phyloP scores from a whole-genome alignment of 345 rosid species.

The Eucalyptus urophylla region DNA sequence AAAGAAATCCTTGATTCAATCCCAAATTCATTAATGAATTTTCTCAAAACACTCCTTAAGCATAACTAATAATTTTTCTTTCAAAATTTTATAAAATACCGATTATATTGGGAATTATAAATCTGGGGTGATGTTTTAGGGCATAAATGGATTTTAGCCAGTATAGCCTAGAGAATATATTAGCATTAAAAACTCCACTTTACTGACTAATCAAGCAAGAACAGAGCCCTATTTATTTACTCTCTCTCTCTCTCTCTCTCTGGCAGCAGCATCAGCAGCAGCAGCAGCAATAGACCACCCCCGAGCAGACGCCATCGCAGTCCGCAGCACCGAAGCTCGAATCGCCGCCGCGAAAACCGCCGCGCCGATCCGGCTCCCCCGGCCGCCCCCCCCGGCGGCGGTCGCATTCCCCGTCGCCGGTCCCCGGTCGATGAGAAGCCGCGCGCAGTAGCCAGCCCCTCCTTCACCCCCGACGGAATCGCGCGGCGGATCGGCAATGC shows the following conservation, averaged over 20 bases:
- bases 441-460: background rate
- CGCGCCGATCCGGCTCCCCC: background rate
- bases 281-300: background rate
- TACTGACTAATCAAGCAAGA: background rate
- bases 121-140: background rate
- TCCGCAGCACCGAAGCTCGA: background rate
- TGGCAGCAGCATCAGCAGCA: background rate
- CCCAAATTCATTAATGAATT: background rate
- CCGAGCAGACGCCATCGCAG: background rate
- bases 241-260: background rate
- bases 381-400: background rate
- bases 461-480: background rate
- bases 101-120: background rate
- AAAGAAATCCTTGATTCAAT: background rate
- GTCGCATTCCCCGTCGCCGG: background rate
- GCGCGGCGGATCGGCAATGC: slow-evolving; percentile 23
- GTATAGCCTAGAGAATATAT: background rate
- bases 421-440: background rate
- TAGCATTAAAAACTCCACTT: background rate
- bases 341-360: background rate
- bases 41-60: background rate
- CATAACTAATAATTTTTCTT: background rate
- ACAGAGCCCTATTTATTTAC: background rate
- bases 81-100: background rate
- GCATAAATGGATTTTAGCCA: background rate